Conservation (phyloP, 2,329 filamentous ascomycete genomes). For the Cordyceps cateniannulata region DNA sequence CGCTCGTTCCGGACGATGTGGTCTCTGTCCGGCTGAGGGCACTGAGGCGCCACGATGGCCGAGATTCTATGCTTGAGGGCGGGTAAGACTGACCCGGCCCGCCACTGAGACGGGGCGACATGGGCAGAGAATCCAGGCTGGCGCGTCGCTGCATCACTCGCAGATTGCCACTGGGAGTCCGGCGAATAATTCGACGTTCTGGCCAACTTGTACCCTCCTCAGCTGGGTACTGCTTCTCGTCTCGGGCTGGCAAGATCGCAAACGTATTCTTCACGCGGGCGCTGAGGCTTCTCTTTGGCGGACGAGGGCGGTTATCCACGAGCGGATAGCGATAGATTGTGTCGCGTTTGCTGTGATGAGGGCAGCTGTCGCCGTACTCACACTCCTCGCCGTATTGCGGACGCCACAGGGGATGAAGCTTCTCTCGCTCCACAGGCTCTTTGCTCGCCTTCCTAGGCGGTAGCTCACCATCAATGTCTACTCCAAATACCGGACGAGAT, state of each 20-base stretch:
- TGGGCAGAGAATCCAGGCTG: conserved; percentile 38
- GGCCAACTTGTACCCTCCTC: conserved; percentile 30
- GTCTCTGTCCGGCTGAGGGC: conserved; percentile 23
- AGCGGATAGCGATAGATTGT: conserved; percentile 41
- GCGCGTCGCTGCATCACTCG: conserved; percentile 49
- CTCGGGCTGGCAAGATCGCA: conserved; percentile 49
- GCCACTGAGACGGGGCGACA: conserved; percentile 24
- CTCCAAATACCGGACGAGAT: conserved; percentile 21
- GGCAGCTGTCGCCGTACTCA: conserved; percentile 25
- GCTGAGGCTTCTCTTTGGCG: conserved; percentile 43
- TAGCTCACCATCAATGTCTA: conserved; percentile 22
- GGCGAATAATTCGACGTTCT: conserved; percentile 52
- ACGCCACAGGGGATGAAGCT: conserved; percentile 56
- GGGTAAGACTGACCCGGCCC: conserved; percentile 24
- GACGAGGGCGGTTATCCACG: conserved; percentile 40
- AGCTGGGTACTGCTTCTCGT: conserved; percentile 24
- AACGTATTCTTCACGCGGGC: conserved; percentile 52
- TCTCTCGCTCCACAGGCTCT: conserved; percentile 44
- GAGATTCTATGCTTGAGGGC: conserved; percentile 2
- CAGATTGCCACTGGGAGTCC: conserved; percentile 54
- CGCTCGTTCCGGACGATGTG: conserved; percentile 19
- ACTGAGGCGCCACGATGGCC: conserved; percentile 23
- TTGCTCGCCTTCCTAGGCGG: conserved; percentile 38
- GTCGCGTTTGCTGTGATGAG: conserved; percentile 29
- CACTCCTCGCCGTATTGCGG: conserved; percentile 38